Conservation (phyloP, 352 stramenopile species). For the Pythium coloratum region DNA sequence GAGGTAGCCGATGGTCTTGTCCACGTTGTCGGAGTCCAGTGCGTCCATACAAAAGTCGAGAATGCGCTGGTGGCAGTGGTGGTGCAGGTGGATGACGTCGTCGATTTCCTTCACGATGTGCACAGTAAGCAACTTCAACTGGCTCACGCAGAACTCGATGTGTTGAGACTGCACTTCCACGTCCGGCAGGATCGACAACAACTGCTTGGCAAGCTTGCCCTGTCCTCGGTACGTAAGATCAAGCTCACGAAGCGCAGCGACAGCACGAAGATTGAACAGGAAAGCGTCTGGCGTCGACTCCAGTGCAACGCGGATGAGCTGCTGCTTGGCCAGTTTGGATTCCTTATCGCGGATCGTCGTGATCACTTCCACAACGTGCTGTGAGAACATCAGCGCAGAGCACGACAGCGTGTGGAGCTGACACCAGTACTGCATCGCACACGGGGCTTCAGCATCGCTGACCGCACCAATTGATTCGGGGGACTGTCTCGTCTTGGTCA, state of each 20-base stretch:
- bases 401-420: conserved; percentile 39
- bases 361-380: conserved; percentile 67
- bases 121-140: conserved; percentile 55
- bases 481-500: neutral
- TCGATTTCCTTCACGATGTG: conserved; percentile 78
- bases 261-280: conserved; percentile 53
- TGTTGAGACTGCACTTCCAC: conserved; percentile 43
- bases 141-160: conserved; percentile 51
- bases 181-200: conserved; percentile 51
- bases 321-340: conserved; percentile 52
- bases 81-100: conserved; percentile 54
- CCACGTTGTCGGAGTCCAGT: conserved; percentile 61
- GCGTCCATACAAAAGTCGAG: conserved; percentile 57
- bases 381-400: conserved; percentile 66
- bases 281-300: conserved; percentile 48
- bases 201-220: conserved; percentile 73
- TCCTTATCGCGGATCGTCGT: conserved; percentile 72
- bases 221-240: conserved; percentile 64
- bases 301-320: conserved; percentile 48
- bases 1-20: conserved; percentile 68
- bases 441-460: conserved; percentile 12
- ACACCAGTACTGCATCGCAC: conserved; percentile 57
- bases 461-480: conserved; percentile 1
- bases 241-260: conserved; percentile 51
- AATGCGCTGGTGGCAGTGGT: conserved; percentile 41